Evolutionary conservation across 495 filamentous ascomycete genomes (phyloP), one percentile per base, ranked within the genome.

Genomic region (Mycothermus thermophilus): DNA sequence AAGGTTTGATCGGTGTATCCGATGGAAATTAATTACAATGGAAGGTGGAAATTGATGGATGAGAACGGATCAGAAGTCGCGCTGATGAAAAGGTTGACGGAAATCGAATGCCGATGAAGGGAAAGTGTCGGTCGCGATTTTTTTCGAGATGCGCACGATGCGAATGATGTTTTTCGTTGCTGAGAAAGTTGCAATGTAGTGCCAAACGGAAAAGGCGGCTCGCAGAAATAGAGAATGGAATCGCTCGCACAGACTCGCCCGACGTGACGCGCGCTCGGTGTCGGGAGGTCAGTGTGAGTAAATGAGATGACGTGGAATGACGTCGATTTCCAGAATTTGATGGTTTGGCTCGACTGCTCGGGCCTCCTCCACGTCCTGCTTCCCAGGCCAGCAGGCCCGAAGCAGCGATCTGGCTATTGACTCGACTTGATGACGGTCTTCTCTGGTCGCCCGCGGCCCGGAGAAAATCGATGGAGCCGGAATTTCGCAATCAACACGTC

Each of bases 11-110:
- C n/a, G n/a, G n/a, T n/a, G n/a, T n/a, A n/a, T n/a, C n/a, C n/a
- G n/a, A n/a, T n/a, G n/a, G n/a, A n/a, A n/a, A 51, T 51, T 85
- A 48, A 34, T 19, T 29, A 28, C 19, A 27, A 23, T 32, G 27
- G 7, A 24, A 11, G 18, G n/a, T 23, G 25, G n/a, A n/a, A n/a
- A n/a, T n/a, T n/a, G n/a, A n/a, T n/a, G n/a, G n/a, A n/a, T n/a
- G n/a, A n/a, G n/a, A n/a, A n/a, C n/a, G n/a, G n/a, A n/a, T n/a
- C n/a, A n/a, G n/a, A n/a, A n/a, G n/a, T n/a, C n/a, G n/a, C n/a
- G n/a, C n/a, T n/a, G n/a, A n/a, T n/a, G n/a, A n/a, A n/a, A n/a
- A n/a, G n/a, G n/a, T n/a, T n/a, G n/a, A n/a, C n/a, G n/a, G n/a
- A n/a, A n/a, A n/a, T n/a, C n/a, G n/a, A n/a, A n/a, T n/a, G 17